Conservation (phyloP, 371 early-diverging fungal genomes). For the Sanchytrium tribonematis region DNA sequence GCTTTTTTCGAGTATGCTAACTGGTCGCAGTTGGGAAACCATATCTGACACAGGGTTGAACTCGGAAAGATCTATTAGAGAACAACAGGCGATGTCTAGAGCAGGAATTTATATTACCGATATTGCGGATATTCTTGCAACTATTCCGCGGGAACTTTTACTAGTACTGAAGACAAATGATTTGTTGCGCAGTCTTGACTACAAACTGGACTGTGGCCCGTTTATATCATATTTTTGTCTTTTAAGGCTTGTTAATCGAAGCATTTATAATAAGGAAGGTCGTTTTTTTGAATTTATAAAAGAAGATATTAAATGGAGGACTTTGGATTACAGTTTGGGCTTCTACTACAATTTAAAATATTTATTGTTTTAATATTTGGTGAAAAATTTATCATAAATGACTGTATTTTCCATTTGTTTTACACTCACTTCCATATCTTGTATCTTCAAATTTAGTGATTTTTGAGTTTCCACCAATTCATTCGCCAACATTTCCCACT, state of each 20-base stretch:
- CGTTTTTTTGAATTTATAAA: not conserved
- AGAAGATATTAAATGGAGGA: not conserved
- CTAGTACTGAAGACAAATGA: constrained; percentile 69
- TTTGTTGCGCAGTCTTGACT: constrained; percentile 29
- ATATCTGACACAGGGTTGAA: constrained; percentile 10
- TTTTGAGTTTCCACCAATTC: too few relatives aligned
- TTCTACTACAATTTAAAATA: not conserved
- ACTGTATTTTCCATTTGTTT: not conserved
- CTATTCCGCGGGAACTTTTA: constrained; percentile 44
- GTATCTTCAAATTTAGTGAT: too few relatives aligned
- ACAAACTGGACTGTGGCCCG: constrained; percentile 7
- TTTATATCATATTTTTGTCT: not conserved
- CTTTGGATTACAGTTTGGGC: not conserved
- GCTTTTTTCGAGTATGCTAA: constrained; percentile 52
- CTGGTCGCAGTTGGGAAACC: constrained; percentile 50
- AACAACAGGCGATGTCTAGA: not conserved
- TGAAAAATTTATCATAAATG: not conserved
- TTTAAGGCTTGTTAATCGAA: not conserved
- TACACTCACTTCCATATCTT: too few relatives aligned
- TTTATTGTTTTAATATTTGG: too few relatives aligned
- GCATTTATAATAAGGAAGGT: not conserved
- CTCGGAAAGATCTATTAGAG: not conserved
- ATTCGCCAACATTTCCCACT: too few relatives aligned
- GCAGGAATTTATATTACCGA: constrained; percentile 23
- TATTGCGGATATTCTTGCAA: constrained; percentile 41